A percentile compares a stretch with the other conserved stretches of the same genome.
Evolutionary conservation across 1,284 basidiomycete genomes (phyloP).

Genomic region (Boletus semigastroideus): DNA sequence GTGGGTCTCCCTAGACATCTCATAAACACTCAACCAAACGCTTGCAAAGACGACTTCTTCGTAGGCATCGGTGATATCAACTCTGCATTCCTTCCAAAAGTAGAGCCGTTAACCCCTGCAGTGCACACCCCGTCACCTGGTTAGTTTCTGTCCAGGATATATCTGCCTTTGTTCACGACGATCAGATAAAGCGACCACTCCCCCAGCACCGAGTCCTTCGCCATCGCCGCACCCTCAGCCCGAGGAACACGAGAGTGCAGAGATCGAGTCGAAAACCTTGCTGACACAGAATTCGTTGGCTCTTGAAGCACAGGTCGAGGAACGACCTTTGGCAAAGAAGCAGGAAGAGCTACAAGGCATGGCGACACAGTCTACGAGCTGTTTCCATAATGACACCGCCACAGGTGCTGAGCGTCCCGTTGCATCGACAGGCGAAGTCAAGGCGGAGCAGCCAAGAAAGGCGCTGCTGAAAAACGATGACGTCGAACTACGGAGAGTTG

Average conservation of each 20-base stretch:
- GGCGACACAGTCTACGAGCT: constrained; percentile 22
- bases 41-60: constrained; percentile 88
- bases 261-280: constrained; percentile 53
- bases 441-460: constrained; percentile 52
- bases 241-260: constrained; percentile 43
- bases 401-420: constrained; percentile 15
- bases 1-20: constrained; percentile 47
- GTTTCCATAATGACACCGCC: constrained; percentile 1
- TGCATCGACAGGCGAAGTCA: constrained; percentile 10
- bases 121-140: constrained; percentile 26
- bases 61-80: constrained; percentile 99
- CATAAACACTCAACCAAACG: constrained; percentile 1
- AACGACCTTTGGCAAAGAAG: constrained; percentile 84
- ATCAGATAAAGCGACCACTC: constrained; percentile 20
- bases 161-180: constrained; percentile 1
- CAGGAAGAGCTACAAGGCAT: constrained; percentile 73
- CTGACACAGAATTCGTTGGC: constrained; percentile 65
- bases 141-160: constrained; percentile 18
- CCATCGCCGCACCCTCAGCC: constrained; percentile 30
- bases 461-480: constrained; percentile 89
- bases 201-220: constrained; percentile 17
- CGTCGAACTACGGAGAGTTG: constrained; percentile 77
- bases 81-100: constrained; percentile 85
- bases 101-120: constrained; percentile 50
- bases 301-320: constrained; percentile 82